These are phyloP conservation scores for Leersia perrieri DNA, from an alignment of 176 grass and related monocot species.

Conservation along the genomic window DNA sequence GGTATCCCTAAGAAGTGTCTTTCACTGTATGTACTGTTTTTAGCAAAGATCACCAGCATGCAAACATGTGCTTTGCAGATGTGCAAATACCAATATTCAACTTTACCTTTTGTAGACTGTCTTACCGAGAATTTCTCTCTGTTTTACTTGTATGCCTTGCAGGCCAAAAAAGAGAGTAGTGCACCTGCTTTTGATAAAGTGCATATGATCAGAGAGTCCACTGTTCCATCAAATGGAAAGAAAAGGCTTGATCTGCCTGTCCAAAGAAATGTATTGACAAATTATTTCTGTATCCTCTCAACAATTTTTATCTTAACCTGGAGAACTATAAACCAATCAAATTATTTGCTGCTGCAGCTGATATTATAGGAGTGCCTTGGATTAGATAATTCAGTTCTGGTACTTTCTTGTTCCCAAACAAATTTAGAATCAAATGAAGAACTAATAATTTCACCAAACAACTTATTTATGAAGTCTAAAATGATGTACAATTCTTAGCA, in stretches of 20 bases:
- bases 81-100: constrained; percentile 10
- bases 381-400: background rate
- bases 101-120: constrained; percentile 7
- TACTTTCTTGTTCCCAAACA: background rate
- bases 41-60: background rate
- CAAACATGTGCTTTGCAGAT: constrained; percentile 1
- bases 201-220: constrained; percentile 41
- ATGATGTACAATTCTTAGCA: background rate
- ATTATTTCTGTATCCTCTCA: constrained; percentile 98
- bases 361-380: background rate
- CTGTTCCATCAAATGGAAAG: constrained; percentile 46
- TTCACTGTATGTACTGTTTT: constrained; percentile 21
- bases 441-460: background rate
- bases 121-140: constrained; percentile 2
- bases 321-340: constrained; percentile 11
- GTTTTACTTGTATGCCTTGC: constrained; percentile 35
- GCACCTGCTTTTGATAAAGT: constrained; percentile 35
- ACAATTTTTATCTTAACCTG: background rate
- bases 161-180: constrained; percentile 41
- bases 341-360: constrained; percentile 9
- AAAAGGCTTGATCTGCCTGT: constrained; percentile 81
- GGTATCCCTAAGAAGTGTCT: background rate
- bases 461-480: background rate
- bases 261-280: constrained; percentile 91
- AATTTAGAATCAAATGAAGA: constrained; percentile 3